A percentile compares a stretch with the other conserved stretches of the same genome.
Conservation (phyloP, 805 yeast species). For the Schizosaccharomyces lindneri region DNA sequence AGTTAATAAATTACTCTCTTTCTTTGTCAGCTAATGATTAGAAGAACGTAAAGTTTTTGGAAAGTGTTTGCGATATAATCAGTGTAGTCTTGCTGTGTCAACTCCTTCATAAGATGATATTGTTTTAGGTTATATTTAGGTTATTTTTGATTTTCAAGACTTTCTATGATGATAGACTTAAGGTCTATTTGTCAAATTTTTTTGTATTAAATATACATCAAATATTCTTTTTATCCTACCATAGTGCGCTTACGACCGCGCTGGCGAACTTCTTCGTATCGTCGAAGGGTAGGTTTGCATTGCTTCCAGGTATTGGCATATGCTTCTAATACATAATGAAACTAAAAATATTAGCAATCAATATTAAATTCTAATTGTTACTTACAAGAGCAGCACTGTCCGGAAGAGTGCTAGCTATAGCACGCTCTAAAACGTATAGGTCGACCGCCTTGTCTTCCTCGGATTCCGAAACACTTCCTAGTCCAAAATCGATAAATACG, state of each 20-base stretch:
- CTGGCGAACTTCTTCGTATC: conserved; percentile 62
- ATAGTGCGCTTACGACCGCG: conserved; percentile 89
- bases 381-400: conserved; percentile 20
- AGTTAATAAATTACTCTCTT: too few species aligned
- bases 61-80: too few species aligned
- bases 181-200: background rate
- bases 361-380: conserved; percentile 19
- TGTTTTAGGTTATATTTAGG: too few species aligned
- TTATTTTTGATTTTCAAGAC: too few species aligned
- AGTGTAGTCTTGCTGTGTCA: too few species aligned
- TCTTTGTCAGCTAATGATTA: too few species aligned
- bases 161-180: background rate
- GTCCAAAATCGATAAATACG: conserved; percentile 70
- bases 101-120: too few species aligned
- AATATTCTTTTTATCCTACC: conserved; percentile 33
- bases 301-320: conserved; percentile 9
- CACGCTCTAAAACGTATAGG: conserved; percentile 77
- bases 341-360: conserved; percentile 38
- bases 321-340: conserved; percentile 5
- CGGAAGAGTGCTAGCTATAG: conserved; percentile 77
- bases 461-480: conserved; percentile 48
- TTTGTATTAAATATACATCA: background rate
- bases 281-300: conserved; percentile 27
- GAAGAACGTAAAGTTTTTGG: too few species aligned
- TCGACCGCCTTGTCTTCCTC: conserved; percentile 96